phyloP scores from a whole-genome alignment of 441 rosid genomes.

The Euphorbia celastroides region DNA sequence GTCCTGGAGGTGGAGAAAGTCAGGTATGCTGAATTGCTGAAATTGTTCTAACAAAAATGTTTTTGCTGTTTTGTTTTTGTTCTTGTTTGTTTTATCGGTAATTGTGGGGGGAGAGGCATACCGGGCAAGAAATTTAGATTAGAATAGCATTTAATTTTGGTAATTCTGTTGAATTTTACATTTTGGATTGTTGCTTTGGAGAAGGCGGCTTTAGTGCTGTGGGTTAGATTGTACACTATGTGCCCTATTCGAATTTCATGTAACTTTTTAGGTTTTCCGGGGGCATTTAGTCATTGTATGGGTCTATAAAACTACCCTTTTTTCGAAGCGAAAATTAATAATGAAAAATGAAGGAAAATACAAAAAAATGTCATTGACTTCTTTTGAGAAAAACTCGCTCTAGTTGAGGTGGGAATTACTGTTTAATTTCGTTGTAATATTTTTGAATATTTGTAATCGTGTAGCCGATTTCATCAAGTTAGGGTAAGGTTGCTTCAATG shows the following conservation, averaged over 20 bases:
- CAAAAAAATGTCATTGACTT: slow-evolving; percentile 4
- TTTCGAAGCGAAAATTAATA: slow-evolving; percentile 14
- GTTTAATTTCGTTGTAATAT: not conserved
- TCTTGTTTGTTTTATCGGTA: not conserved
- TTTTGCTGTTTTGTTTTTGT: slow-evolving; percentile 8
- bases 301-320: slow-evolving; percentile 31
- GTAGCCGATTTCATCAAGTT: too few species aligned
- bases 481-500: too few species aligned
- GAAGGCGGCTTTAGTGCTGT: slow-evolving; percentile 12
- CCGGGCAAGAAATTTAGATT: not conserved
- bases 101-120: slow-evolving; percentile 13
- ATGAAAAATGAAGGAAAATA: slow-evolving; percentile 2
- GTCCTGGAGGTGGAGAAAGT: slow-evolving; percentile 14
- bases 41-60: slow-evolving; percentile 17
- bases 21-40: slow-evolving; percentile 10
- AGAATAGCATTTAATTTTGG: slow-evolving; percentile 4
- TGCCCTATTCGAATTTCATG: slow-evolving; percentile 23
- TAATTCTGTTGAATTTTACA: slow-evolving; percentile 3
- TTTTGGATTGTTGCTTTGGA: slow-evolving; percentile 10
- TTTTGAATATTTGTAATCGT: too few species aligned
- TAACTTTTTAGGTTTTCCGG: slow-evolving; percentile 20
- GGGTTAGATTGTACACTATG: slow-evolving; percentile 26
- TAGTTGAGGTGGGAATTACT: too few species aligned
- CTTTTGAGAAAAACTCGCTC: not conserved
- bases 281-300: slow-evolving; percentile 13